Base-by-base conservation (phyloP, 345 rosid species). In the Arabidopsis arenosa region DNA sequence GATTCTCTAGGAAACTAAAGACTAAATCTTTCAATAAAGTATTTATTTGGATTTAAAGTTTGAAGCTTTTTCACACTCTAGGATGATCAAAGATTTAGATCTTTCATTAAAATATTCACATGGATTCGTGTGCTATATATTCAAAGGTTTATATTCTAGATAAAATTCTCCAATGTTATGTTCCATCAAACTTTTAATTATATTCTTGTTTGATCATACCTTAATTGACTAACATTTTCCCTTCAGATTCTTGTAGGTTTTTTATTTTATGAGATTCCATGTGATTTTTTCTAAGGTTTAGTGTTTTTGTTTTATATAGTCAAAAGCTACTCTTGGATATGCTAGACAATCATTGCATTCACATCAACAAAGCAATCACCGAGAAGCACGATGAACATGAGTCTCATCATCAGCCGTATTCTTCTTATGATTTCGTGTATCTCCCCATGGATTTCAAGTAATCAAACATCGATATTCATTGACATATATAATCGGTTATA, bases 401-500 rank as follows among this genome's bases (percentile, higher is more conserved):
- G 17, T 83, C 85, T 68, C 68, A 60, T 60, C 74, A 61, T 60
- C 91, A 81, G 69, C 91, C 93, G 9, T 76, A 89, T 72, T 96
- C 99, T 8, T 83, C 93, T 62, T 93, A 87, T 67, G 99, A 96
- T 79, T 96, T 96, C 55, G 93, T 93, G 43, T 96, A 93, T 79
- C 99, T 96, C 57, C 98, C 99, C 3, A 90, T 96, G 70, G 99
- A 96, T 86, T 96, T 96, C 87, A 96, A 90, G 99, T 93, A 77
- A 86, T 70, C 51, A 60, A 48, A 41, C 63, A 52, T 66, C 30
- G 4, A 14, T 9, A 35, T 44, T 14, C 17, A 51, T 15, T 39
- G 40, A 51, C 15, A 1, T 33, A 32, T 23, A 28, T 2, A 21
- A 30, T 48, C 1, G 14, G 13, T 53, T 12, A 28, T 56, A 17